These are phyloP conservation scores for Epichloe gansuensis DNA, from an alignment of 2,329 filamentous ascomycete genomes.

Conservation along the genomic window DNA sequence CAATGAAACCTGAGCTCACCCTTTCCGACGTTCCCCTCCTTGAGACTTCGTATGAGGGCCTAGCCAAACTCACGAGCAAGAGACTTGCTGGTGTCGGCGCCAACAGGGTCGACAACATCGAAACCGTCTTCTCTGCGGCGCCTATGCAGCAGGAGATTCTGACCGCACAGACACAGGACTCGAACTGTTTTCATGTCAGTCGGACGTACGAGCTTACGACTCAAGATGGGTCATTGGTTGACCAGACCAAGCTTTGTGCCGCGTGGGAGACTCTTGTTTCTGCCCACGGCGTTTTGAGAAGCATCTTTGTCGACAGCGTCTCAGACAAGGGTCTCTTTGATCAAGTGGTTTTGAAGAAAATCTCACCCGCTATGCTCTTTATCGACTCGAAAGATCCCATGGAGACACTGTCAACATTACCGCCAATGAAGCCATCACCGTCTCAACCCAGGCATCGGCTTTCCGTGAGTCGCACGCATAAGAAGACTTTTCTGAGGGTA, in stretches of 20 bases:
- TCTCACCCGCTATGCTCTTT: conserved; percentile 40
- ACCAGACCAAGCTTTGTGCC: conserved; percentile 32
- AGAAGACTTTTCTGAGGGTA: conserved; percentile 34
- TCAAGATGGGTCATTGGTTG: conserved; percentile 24
- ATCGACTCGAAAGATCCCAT: conserved; percentile 30
- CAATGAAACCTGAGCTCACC: conserved; percentile 34
- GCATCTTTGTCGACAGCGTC: conserved; percentile 39
- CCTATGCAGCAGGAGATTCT: conserved; percentile 37
- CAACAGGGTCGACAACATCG: conserved; percentile 31
- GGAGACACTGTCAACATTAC: conserved; percentile 28
- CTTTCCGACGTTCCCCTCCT: conserved; percentile 37
- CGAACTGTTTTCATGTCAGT: conserved; percentile 31
- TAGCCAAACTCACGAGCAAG: conserved; percentile 31
- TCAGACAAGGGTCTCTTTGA: conserved; percentile 37
- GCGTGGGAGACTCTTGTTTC: conserved; percentile 38
- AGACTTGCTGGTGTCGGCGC: conserved; percentile 29
- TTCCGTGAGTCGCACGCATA: conserved; percentile 33
- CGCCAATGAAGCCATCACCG: conserved; percentile 24
- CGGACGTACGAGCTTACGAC: conserved; percentile 36
- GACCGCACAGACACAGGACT: conserved; percentile 29
- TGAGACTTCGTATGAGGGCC: conserved; percentile 33
- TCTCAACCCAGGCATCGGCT: conserved; percentile 36
- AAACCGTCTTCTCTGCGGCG: conserved; percentile 36
- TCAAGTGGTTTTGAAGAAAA: conserved; percentile 33
- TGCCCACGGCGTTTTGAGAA: conserved; percentile 34